phyloP scores from a whole-genome alignment of 495 filamentous ascomycete species.

The Extremus antarcticus region DNA sequence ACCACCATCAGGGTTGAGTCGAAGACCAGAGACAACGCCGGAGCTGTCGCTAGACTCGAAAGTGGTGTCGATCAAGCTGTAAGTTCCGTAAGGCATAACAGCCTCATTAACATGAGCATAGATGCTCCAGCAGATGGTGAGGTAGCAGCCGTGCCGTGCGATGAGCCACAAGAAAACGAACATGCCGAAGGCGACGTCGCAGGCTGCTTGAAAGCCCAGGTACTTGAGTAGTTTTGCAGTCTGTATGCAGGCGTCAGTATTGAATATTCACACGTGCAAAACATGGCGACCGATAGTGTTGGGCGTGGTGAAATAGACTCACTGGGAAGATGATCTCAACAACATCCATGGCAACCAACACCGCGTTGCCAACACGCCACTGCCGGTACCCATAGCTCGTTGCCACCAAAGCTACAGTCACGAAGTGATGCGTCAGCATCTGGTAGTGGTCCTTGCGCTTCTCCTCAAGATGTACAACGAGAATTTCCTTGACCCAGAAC shows the following conservation, averaged over 20 bases:
- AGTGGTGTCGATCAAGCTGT: constrained; percentile 25
- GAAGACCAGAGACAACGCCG: constrained; percentile 34
- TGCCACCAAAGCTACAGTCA: constrained; percentile 71
- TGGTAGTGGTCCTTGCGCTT: constrained; percentile 88
- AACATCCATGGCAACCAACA: constrained; percentile 86
- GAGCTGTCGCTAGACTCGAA: constrained; percentile 25
- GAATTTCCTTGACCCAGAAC: constrained; percentile 89
- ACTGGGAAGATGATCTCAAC: constrained; percentile 84
- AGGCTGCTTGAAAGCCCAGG: constrained; percentile 57
- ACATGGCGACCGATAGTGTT: not conserved
- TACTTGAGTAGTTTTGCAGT: constrained; percentile 94
- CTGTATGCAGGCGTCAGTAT: constrained; percentile 34
- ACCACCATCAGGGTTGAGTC: constrained; percentile 45
- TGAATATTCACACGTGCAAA: not conserved
- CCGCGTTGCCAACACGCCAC: constrained; percentile 76
- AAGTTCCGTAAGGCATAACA: constrained; percentile 60
- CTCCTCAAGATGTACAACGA: constrained; percentile 90
- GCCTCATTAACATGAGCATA: constrained; percentile 52
- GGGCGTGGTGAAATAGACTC: constrained; percentile 27
- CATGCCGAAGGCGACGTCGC: constrained; percentile 74
- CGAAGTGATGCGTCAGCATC: constrained; percentile 90
- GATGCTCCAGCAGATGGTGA: constrained; percentile 66
- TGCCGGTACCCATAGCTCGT: constrained; percentile 73
- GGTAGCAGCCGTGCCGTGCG: constrained; percentile 72
- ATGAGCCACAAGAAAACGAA: constrained; percentile 82